phyloP scores from a whole-genome alignment of 371 early-diverging fungal genomes.

The Rhizopus microsporus region DNA sequence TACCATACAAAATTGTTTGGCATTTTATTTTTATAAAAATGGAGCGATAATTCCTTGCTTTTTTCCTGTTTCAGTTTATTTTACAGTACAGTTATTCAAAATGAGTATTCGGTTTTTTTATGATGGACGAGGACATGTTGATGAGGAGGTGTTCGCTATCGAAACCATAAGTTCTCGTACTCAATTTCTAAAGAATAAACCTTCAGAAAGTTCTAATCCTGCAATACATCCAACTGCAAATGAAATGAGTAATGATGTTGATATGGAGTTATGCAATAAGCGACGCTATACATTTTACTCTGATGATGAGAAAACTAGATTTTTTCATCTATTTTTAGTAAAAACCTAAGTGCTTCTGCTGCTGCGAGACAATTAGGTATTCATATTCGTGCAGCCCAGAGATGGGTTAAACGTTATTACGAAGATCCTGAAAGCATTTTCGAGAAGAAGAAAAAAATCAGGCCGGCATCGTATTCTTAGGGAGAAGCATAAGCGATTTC shows the following conservation, averaged over 20 bases:
- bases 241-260: constrained; percentile 13
- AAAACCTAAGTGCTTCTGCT: constrained; percentile 19
- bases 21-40: constrained; percentile 7
- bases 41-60: constrained; percentile 6
- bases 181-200: constrained; percentile 17
- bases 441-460: constrained; percentile 7
- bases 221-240: constrained; percentile 4
- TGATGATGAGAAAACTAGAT: constrained; percentile 21
- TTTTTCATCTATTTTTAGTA: constrained; percentile 28
- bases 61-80: constrained; percentile 12
- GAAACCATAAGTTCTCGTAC: constrained; percentile 17
- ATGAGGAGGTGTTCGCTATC: constrained; percentile 23
- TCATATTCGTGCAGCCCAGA: constrained; percentile 21
- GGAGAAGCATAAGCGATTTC: background rate
- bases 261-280: constrained; percentile 23
- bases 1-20: constrained; percentile 8
- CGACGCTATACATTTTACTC: constrained; percentile 25
- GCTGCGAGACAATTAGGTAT: constrained; percentile 21
- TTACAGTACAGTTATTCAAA: constrained; percentile 12
- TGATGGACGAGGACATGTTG: constrained; percentile 19
- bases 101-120: constrained; percentile 16
- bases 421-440: constrained; percentile 25
- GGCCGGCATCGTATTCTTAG: constrained; percentile 6
- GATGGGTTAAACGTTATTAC: constrained; percentile 28
- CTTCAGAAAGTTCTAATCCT: constrained; percentile 4